Base-by-base conservation (phyloP, 148 eudicot species). In the Camellia granthamiana region DNA sequence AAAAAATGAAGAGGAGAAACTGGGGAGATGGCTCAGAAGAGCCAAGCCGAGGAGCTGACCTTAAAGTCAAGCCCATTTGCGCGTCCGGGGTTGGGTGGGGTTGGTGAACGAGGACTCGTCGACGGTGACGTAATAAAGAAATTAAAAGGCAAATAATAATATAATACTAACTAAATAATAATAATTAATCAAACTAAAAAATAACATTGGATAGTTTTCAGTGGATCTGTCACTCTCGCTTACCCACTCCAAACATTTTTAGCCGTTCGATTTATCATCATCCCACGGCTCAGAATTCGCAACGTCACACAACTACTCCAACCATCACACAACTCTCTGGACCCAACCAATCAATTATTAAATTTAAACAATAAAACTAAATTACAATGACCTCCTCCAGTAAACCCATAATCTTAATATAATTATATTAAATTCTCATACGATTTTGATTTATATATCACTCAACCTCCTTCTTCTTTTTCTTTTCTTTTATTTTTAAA, bases 191-290 rank as follows among this genome's bases (percentile, higher is more conserved):
- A 12, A 12, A 54, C 12, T 54, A 54, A 54, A 54, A 54, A 54
- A 54, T 49, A 49, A 49, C 7, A 49, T 49, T 49, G 38, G 38
- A 30, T 49, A 49, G 7, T 49, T 49, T 49, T 49, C 61, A 9
- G 61, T 58, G 61, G 61, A 58, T 58, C 61, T 58, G 61, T 58
- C 61, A 3, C 12, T 58, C 16, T 58, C 52, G 52, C 52, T 30
- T 49, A 58, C 77, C 77, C 51, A 58, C 77, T 18, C 77, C 77
- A 41, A 75, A 75, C 38, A 58, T 56, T 75, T 51, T 6, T 23
- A 59, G 52, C 77, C 77, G 77, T 75, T 12, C 30, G 15, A 58
- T 6, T 8, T 3, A n/a, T 18, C 3, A 2, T 51, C 64, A 58
- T 58, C 77, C 51, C 15, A 58, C 65, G 76, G 77, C 8, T 42